Evolutionary conservation across 1,139 yeast species (phyloP).

Genomic region (Scheffersomyces lignicola): DNA sequence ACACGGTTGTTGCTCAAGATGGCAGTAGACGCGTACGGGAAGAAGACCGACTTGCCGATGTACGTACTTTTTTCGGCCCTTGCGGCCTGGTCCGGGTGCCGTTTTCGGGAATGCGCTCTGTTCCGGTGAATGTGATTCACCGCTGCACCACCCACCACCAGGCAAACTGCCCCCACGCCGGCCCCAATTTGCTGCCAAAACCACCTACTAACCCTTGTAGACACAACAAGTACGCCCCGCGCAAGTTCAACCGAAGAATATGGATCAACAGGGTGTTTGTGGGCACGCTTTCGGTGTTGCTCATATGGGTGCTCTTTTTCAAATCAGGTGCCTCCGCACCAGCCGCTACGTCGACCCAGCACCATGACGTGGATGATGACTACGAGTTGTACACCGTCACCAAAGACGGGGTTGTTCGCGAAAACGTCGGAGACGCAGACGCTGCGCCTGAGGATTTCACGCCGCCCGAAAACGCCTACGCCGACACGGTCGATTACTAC

Average conservation of each 20-base stretch:
- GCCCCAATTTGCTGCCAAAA: not conserved
- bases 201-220: constrained; percentile 10
- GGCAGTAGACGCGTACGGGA: constrained; percentile 11
- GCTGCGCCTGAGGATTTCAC: constrained; percentile 18
- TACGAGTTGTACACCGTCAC: constrained; percentile 37
- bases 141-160: constrained; percentile 12
- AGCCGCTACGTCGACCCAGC: constrained; percentile 3
- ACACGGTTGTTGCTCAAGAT: not conserved
- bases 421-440: constrained; percentile 7
- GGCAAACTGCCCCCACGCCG: constrained; percentile 15
- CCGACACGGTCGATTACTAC: constrained; percentile 52
- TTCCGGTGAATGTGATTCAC: not conserved
- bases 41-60: constrained; percentile 50
- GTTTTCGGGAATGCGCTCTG: constrained; percentile 7
- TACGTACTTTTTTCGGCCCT: constrained; percentile 21
- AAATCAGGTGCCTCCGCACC: constrained; percentile 5
- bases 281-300: constrained; percentile 9
- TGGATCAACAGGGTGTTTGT: constrained; percentile 12
- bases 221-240: constrained; percentile 13
- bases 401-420: constrained; percentile 31
- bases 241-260: constrained; percentile 12
- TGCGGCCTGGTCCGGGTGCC: constrained; percentile 1
- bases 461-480: too few species aligned
- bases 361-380: constrained; percentile 8
- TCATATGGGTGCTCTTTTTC: constrained; percentile 12